Conservation (phyloP, 495 filamentous ascomycete genomes). For the Bacidia gigantensis region DNA sequence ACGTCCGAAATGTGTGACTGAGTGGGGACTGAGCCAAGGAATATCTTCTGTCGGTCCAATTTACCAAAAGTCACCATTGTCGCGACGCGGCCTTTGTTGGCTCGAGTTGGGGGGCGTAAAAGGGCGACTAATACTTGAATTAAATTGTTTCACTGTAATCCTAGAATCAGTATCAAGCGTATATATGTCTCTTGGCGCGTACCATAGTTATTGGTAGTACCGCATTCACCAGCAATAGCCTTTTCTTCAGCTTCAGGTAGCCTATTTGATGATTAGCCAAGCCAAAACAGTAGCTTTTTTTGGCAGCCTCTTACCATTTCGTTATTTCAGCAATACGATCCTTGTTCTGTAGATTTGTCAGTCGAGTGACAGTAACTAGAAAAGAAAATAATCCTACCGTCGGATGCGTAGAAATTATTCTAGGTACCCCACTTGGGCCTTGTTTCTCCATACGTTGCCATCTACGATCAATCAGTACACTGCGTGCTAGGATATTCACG, state of each 20-base stretch:
- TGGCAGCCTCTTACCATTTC: neutral
- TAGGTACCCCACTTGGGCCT: slow-evolving; percentile 44
- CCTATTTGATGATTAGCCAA: slow-evolving; percentile 2
- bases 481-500: neutral
- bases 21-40: too few species aligned
- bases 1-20: neutral
- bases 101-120: neutral
- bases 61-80: slow-evolving; percentile 1
- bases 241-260: slow-evolving; percentile 15
- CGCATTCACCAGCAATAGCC: slow-evolving; percentile 10
- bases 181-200: neutral
- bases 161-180: neutral
- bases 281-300: neutral
- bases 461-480: neutral
- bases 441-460: slow-evolving; percentile 65
- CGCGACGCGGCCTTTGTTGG: neutral
- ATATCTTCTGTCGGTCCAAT: neutral
- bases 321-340: neutral
- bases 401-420: slow-evolving; percentile 81
- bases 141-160: slow-evolving; percentile 2
- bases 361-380: neutral
- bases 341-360: neutral
- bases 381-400: neutral
- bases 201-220: slow-evolving; percentile 1
- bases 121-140: neutral